Percentiles rank a stretch among this genome's conserved stretches.
These are phyloP conservation scores for Clavispora asparagi DNA, from an alignment of 805 yeast species.

Conservation along the genomic window DNA sequence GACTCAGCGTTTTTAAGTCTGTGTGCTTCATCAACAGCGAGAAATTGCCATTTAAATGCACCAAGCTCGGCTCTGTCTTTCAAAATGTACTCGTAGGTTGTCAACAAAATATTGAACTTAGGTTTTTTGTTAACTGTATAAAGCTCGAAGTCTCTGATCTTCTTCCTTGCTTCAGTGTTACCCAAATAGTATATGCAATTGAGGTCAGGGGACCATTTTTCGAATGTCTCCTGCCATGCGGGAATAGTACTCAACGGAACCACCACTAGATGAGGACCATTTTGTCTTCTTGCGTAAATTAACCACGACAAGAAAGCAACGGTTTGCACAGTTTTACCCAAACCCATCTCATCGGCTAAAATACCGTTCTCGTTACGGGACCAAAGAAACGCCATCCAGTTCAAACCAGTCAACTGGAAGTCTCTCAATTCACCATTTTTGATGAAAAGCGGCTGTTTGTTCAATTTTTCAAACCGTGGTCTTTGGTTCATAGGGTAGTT, in stretches of 20 bases:
- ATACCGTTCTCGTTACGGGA: constrained; percentile 96
- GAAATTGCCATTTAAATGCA: constrained; percentile 83
- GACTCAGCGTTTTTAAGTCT: constrained; percentile 91
- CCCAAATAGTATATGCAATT: constrained; percentile 93
- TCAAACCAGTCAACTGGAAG: constrained; percentile 95
- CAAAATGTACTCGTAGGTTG: constrained; percentile 94
- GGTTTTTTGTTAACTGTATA: constrained; percentile 62
- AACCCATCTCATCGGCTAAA: constrained; percentile 97
- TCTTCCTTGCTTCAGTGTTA: constrained; percentile 77
- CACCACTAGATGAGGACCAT: constrained; percentile 95
- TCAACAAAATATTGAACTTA: constrained; percentile 85
- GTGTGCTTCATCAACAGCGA: constrained; percentile 99
- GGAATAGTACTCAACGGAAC: constrained; percentile 96
- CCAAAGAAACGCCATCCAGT: constrained; percentile 99
- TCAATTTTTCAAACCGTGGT: constrained; percentile 85
- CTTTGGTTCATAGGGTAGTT: constrained; percentile 63
- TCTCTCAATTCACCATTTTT: constrained; percentile 91
- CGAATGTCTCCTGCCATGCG: constrained; percentile 99
- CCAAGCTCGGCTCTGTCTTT: constrained; percentile 84
- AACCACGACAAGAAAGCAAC: constrained; percentile 94
- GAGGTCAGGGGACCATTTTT: constrained; percentile 94
- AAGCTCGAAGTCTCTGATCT: constrained; percentile 81
- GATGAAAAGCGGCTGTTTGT: constrained; percentile 81
- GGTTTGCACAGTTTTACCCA: constrained; percentile 97
- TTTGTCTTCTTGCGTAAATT: constrained; percentile 89